Percentiles rank a stretch among this genome's conserved stretches.
Evolutionary conservation across 371 early-diverging fungal species (phyloP).

Genomic region (Funneliformis caledonium): DNA sequence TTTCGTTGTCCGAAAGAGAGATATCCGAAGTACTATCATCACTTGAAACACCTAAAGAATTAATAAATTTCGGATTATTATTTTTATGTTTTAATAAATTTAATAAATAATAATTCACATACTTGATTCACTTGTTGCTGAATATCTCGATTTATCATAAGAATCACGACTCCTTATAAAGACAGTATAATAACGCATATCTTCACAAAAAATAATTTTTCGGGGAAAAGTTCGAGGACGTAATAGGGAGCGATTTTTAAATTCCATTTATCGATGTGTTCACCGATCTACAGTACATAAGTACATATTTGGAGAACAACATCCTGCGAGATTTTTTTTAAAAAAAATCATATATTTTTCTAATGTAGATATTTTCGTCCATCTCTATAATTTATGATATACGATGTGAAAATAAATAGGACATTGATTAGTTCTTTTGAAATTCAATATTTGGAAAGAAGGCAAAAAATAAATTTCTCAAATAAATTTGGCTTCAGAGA

Average conservation of each 20-base stretch:
- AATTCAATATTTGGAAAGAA: background rate
- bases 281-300: too few species aligned
- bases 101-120: background rate
- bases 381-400: background rate
- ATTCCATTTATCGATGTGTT: too few species aligned
- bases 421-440: background rate
- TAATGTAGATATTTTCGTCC: too few species aligned
- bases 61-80: too few species aligned
- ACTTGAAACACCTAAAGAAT: background rate
- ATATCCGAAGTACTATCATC: background rate
- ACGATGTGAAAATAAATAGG: background rate
- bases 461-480: background rate
- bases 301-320: too few species aligned
- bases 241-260: too few species aligned
- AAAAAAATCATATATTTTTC: too few species aligned
- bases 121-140: background rate
- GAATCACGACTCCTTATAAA: background rate
- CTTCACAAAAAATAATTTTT: too few species aligned
- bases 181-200: background rate
- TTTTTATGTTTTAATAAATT: too few species aligned
- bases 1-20: background rate
- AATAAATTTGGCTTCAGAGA: background rate
- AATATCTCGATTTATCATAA: background rate
- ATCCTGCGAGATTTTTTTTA: too few species aligned
- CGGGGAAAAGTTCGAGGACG: background rate